Base-by-base conservation (phyloP, 2,329 filamentous ascomycete species). In the Sclerotinia nivalis region DNA sequence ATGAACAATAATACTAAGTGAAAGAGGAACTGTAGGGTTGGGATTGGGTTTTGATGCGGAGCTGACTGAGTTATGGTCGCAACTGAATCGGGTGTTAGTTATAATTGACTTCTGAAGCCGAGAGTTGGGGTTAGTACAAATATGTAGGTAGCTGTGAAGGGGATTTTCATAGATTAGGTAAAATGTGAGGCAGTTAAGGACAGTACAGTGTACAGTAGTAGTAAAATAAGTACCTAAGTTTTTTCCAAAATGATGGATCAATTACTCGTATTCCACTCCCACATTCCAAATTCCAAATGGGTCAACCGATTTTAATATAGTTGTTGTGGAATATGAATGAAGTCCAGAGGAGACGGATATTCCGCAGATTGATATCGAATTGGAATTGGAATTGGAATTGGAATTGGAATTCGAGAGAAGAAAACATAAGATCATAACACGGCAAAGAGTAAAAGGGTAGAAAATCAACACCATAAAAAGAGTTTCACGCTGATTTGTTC, bases 31-130 rank as follows among this genome's bases (percentile, higher is more conserved):
- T 31, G 43, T 37, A 40, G 37, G 7, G 22, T 31, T 31, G 28
- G 45, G 28, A 62, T 37, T 37, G 45, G 45, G 60, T 15, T 37
- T 49, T 37, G 60, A 62, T 62, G 59, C 15, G 59, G 40, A 62
- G 59, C 59, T 62, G 59, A 62, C 43, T 50, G 59, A 62, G 45
- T 31, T 34, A 49, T 58, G 59, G 59, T 49, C n/a, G 59, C 59
- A 62, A 62, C n/a, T 59, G 45, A 45, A 12, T 45, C 58, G 58
- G 58, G 25, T 60, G 58, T 45, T 60, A 31, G 37, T 60, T 45
- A 25, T 34, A 22, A 56, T 34, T 47, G 28, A 22, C n/a, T 28
- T 61, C 8, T 20, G 25, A 47, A 31, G 25, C 25, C 25, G 25
- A 49, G 43, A 61, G 20, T 22, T 31, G 25, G n/a, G 45, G 58